Conservation (phyloP, 1,284 basidiomycete genomes). For the Sanghuangporus sanghuang region DNA sequence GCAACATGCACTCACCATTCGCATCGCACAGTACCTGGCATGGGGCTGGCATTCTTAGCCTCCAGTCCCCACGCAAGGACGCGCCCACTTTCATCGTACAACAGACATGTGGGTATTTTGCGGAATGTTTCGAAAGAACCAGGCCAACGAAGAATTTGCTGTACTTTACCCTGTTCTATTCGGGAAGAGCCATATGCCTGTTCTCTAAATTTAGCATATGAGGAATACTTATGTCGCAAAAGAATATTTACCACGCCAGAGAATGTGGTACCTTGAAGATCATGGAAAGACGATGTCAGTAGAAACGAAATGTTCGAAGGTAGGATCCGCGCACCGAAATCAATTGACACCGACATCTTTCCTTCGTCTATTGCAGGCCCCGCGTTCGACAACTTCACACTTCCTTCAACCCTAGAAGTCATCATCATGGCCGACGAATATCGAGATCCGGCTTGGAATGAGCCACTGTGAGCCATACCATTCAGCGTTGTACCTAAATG, state of each 20-base stretch:
- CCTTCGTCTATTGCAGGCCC: constrained; percentile 22
- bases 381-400: constrained; percentile 16
- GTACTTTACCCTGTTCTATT: constrained; percentile 67
- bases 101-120: constrained; percentile 75
- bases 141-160: constrained; percentile 76
- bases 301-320: constrained; percentile 8
- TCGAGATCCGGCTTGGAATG: constrained; percentile 1
- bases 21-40: constrained; percentile 60
- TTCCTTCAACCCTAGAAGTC: constrained; percentile 21
- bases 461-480: constrained; percentile 4
- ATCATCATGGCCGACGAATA: constrained; percentile 31
- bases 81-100: constrained; percentile 65
- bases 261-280: constrained; percentile 64
- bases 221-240: constrained; percentile 11
- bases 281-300: constrained; percentile 1
- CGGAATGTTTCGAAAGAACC: constrained; percentile 75
- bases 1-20: constrained; percentile 45
- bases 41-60: constrained; percentile 68
- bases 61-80: constrained; percentile 76
- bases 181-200: constrained; percentile 79
- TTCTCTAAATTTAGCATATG: neutral
- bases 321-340: constrained; percentile 53
- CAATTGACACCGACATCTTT: constrained; percentile 68
- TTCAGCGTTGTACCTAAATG: constrained; percentile 31
- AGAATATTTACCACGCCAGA: constrained; percentile 64